Conservation (phyloP, 2,329 filamentous ascomycete genomes). For the Stemphylium beticola region DNA sequence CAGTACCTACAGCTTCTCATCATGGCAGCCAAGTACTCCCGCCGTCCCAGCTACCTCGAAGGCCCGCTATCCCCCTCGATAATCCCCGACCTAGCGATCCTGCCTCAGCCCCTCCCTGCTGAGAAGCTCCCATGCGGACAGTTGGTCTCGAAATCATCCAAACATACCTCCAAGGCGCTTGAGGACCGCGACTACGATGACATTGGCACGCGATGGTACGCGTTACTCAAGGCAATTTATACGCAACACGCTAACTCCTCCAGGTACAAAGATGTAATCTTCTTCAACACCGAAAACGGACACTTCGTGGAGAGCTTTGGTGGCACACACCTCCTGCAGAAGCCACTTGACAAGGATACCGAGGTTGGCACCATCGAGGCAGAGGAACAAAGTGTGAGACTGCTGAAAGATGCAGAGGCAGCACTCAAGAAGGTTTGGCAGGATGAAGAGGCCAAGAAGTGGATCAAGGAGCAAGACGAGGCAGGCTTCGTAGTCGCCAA, state of each 20-base stretch:
- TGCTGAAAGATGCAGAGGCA: slow-evolving; percentile 39
- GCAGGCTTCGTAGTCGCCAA: slow-evolving; percentile 43
- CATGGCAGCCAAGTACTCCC: slow-evolving; percentile 39
- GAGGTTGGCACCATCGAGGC: slow-evolving; percentile 46
- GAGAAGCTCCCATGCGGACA: slow-evolving; percentile 39
- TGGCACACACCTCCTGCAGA: slow-evolving; percentile 39
- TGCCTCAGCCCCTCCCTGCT: slow-evolving; percentile 39
- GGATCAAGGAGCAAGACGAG: slow-evolving; percentile 38
- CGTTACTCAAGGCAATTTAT: background rate
- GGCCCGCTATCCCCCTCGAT: slow-evolving; percentile 39
- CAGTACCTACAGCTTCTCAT: slow-evolving; percentile 10
- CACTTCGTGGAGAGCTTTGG: slow-evolving; percentile 40
- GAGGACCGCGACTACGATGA: slow-evolving; percentile 46
- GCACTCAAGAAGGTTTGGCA: slow-evolving; percentile 37
- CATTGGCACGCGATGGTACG: slow-evolving; percentile 40
- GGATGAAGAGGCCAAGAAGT: slow-evolving; percentile 30
- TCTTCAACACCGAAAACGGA: slow-evolving; percentile 31
- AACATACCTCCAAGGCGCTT: slow-evolving; percentile 35
- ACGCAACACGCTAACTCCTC: background rate
- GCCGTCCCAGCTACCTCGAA: slow-evolving; percentile 34
- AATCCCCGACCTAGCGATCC: slow-evolving; percentile 42
- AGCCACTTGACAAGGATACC: slow-evolving; percentile 30
- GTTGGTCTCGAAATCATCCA: slow-evolving; percentile 39
- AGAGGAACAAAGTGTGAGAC: slow-evolving; percentile 37
- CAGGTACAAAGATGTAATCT: slow-evolving; percentile 45